A percentile compares a stretch with the other conserved stretches of the same genome.
These are phyloP conservation scores for Xylaria sp. DNA, from an alignment of 2,329 filamentous ascomycete genomes.

Conservation along the genomic window DNA sequence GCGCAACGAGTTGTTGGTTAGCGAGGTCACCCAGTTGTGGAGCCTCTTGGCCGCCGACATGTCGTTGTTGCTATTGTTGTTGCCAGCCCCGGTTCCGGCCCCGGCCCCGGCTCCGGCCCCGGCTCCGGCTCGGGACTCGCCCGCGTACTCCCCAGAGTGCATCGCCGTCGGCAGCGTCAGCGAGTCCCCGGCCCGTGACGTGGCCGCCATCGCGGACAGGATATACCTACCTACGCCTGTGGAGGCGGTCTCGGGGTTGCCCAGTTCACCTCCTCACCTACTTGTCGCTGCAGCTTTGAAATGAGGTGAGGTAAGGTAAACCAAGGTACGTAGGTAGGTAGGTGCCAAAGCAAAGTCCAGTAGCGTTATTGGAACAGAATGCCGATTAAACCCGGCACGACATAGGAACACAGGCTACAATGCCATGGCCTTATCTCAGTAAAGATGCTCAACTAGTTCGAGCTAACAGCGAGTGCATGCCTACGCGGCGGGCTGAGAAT, in stretches of 20 bases:
- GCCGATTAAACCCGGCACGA: not conserved
- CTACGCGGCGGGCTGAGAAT: not conserved
- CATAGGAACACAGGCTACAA: not conserved
- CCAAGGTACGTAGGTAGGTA: not conserved
- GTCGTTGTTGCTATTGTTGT: too few relatives aligned
- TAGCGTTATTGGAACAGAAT: not conserved
- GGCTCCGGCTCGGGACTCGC: conserved; percentile 2
- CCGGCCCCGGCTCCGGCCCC: conserved; percentile 12
- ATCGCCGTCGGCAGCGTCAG: conserved; percentile 23
- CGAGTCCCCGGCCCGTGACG: conserved; percentile 21
- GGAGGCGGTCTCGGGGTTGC: too few relatives aligned
- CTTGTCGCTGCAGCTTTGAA: too few relatives aligned
- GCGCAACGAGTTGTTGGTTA: too few relatives aligned
- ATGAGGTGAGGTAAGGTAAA: too few relatives aligned
- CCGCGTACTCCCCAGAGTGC: conserved; percentile 2
- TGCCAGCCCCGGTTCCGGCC: not conserved
- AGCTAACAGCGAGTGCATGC: too few relatives aligned
- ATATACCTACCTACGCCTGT: too few relatives aligned
- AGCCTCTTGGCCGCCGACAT: conserved; percentile 10
- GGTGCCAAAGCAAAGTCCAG: not conserved
- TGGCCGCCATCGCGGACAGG: conserved; percentile 1
- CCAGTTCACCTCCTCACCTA: too few relatives aligned
- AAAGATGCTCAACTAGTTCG: too few relatives aligned
- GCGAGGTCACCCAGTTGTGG: conserved; percentile 17
- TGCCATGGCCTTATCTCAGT: not conserved